Conservation (phyloP, 1,284 basidiomycete species). For the Pyrrhoderma noxium region DNA sequence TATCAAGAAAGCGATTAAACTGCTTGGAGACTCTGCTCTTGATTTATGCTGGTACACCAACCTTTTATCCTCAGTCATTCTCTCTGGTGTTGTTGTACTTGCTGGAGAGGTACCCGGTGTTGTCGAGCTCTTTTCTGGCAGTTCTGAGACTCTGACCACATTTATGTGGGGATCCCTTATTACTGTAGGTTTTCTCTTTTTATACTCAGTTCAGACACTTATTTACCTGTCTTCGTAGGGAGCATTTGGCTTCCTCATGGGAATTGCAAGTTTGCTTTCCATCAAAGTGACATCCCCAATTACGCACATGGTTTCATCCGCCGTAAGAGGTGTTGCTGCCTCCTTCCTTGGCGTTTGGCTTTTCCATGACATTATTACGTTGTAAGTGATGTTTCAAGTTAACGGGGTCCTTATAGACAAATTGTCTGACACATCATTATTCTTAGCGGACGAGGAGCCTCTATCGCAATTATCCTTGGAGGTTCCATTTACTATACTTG, state of each 20-base stretch:
- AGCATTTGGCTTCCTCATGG: conserved; percentile 79
- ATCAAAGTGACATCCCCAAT: conserved; percentile 91
- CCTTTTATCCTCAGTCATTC: conserved; percentile 56
- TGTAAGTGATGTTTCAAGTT: conserved; percentile 35
- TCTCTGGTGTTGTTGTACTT: conserved; percentile 62
- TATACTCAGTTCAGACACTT: not conserved
- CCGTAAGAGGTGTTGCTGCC: conserved; percentile 75
- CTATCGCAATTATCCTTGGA: conserved; percentile 69
- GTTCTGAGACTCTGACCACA: conserved; percentile 31
- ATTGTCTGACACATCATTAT: conserved; percentile 6
- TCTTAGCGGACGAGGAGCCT: conserved; percentile 66
- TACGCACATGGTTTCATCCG: conserved; percentile 87
- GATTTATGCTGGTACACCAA: conserved; percentile 84
- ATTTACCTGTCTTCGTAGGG: conserved; percentile 54
- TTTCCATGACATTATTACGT: conserved; percentile 69
- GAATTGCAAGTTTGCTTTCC: conserved; percentile 79
- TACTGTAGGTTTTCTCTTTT: conserved; percentile 39
- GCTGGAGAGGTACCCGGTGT: conserved; percentile 65
- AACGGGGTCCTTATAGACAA: not conserved
- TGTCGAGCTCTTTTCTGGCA: conserved; percentile 46
- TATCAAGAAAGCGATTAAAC: conserved; percentile 71
- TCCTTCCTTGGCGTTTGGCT: conserved; percentile 69
- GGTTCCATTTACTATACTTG: conserved; percentile 84
- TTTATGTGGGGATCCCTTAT: conserved; percentile 74
- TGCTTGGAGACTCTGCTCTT: conserved; percentile 73